These are phyloP conservation scores for Haberlea rhodopensis DNA, from an alignment of 257 asterid species.

Conservation along the genomic window DNA sequence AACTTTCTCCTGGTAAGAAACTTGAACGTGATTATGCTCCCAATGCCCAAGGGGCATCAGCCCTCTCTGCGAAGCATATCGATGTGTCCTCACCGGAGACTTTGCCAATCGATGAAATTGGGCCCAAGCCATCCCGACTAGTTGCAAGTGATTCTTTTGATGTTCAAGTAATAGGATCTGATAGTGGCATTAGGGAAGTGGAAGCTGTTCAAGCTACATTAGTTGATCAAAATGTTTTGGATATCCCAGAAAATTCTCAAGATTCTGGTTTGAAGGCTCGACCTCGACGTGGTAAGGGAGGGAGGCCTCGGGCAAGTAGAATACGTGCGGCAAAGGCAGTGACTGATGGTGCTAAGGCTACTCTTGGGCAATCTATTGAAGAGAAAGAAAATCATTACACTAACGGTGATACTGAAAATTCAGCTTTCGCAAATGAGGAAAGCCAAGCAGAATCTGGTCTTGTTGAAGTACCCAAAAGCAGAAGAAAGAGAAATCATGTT, in stretches of 20 bases:
- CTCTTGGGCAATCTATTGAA: conserved; percentile 10
- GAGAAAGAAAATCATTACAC: conserved; percentile 28
- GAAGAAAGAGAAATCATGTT: conserved; percentile 58
- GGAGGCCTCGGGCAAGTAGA: conserved; percentile 40
- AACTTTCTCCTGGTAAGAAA: conserved; percentile 73
- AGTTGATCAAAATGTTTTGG: conserved; percentile 36
- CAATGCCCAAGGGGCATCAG: conserved; percentile 31
- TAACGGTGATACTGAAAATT: conserved; percentile 51
- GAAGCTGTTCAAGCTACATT: conserved; percentile 48
- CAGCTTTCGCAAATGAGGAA: conserved; percentile 49
- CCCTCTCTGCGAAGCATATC: conserved; percentile 27
- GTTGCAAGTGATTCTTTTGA: conserved; percentile 58
- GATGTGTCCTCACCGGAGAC: background rate
- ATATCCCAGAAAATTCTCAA: conserved; percentile 41
- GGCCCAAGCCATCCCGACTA: conserved; percentile 40
- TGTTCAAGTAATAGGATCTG: conserved; percentile 44
- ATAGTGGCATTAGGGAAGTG: conserved; percentile 38
- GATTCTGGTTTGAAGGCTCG: conserved; percentile 37
- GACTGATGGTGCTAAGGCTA: conserved; percentile 32
- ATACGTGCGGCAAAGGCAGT: conserved; percentile 37
- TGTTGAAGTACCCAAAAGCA: conserved; percentile 36
- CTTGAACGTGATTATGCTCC: conserved; percentile 46
- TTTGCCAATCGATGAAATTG: conserved; percentile 34
- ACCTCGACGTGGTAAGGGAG: conserved; percentile 39
- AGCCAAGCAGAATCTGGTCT: conserved; percentile 56